Conservation (phyloP, 2,329 filamentous ascomycete genomes). For the Colletotrichum incanum region DNA sequence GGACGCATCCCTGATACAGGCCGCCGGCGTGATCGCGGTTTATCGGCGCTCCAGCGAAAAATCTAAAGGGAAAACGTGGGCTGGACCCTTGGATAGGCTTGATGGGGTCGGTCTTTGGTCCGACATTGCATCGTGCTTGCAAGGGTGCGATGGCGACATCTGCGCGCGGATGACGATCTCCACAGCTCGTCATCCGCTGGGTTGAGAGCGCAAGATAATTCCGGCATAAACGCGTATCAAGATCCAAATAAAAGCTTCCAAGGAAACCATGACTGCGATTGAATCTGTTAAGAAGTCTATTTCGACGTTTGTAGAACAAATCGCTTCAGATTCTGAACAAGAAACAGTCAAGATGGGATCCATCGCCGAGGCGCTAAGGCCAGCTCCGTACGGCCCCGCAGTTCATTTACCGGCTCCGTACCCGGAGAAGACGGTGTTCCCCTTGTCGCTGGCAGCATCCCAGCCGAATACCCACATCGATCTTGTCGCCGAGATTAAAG, state of each 20-base stretch:
- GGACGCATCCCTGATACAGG: slow-evolving; percentile 23
- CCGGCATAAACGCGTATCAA: neutral
- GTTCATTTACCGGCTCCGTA: slow-evolving; percentile 10
- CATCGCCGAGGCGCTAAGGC: slow-evolving; percentile 4
- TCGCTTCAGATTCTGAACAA: neutral
- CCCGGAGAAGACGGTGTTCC: slow-evolving; percentile 22
- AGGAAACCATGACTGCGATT: neutral
- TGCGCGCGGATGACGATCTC: slow-evolving; percentile 4
- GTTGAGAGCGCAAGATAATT: slow-evolving; percentile 4
- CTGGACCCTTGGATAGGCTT: neutral
- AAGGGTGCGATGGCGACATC: slow-evolving; percentile 41
- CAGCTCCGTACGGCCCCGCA: slow-evolving; percentile 21
- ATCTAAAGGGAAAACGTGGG: slow-evolving; percentile 19
- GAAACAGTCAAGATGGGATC: neutral
- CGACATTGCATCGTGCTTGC: slow-evolving; percentile 36
- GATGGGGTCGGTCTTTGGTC: slow-evolving; percentile 20
- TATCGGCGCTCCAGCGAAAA: neutral
- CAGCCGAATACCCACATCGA: slow-evolving; percentile 10
- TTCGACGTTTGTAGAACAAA: slow-evolving; percentile 4
- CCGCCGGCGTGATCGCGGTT: slow-evolving; percentile 13
- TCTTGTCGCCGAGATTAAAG: slow-evolving; percentile 13
- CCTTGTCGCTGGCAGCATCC: neutral
- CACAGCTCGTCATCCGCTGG: slow-evolving; percentile 24
- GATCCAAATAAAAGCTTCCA: neutral
- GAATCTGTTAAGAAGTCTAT: neutral